These are phyloP conservation scores for Trifolium pratense DNA, from an alignment of 306 rosid genomes.

Conservation along the genomic window DNA sequence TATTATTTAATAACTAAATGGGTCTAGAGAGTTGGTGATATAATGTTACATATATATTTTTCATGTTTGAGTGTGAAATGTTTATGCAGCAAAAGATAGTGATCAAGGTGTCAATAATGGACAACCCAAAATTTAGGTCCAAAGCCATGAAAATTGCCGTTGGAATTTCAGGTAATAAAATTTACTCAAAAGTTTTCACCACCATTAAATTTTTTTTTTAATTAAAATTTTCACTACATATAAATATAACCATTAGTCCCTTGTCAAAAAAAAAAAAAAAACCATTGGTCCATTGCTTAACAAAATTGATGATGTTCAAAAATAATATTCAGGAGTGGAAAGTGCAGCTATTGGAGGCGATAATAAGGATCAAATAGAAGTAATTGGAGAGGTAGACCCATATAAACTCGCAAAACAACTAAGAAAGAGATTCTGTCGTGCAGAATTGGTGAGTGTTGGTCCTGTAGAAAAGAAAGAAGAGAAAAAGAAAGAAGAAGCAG, in stretches of 20 bases:
- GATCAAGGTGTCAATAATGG: constrained; percentile 44
- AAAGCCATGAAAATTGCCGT: constrained; percentile 56
- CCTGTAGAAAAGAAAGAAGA: constrained; percentile 43
- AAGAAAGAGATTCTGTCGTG: constrained; percentile 46
- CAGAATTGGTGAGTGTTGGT: constrained; percentile 47
- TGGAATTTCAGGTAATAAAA: constrained; percentile 46
- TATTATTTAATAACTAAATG: too few relatives aligned
- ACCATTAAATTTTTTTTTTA: too few relatives aligned
- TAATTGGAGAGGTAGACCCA: constrained; percentile 52
- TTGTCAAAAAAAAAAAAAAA: too few relatives aligned
- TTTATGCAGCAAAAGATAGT: constrained; percentile 29
- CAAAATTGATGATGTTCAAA: background rate
- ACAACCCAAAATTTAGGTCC: constrained; percentile 36
- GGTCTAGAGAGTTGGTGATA: too few relatives aligned
- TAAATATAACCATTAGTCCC: too few relatives aligned
- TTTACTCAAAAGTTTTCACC: background rate
- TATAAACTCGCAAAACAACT: constrained; percentile 44
- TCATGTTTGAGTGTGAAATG: too few relatives aligned
- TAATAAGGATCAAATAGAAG: constrained; percentile 45
- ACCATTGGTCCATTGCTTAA: background rate
- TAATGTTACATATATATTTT: too few relatives aligned
- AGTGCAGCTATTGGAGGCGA: constrained; percentile 32
- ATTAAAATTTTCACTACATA: background rate
- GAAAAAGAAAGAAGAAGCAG: background rate
- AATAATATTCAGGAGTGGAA: too few relatives aligned